phyloP scores from a whole-genome alignment of 2,329 filamentous ascomycete genomes.

The Diaporthe sp. region DNA sequence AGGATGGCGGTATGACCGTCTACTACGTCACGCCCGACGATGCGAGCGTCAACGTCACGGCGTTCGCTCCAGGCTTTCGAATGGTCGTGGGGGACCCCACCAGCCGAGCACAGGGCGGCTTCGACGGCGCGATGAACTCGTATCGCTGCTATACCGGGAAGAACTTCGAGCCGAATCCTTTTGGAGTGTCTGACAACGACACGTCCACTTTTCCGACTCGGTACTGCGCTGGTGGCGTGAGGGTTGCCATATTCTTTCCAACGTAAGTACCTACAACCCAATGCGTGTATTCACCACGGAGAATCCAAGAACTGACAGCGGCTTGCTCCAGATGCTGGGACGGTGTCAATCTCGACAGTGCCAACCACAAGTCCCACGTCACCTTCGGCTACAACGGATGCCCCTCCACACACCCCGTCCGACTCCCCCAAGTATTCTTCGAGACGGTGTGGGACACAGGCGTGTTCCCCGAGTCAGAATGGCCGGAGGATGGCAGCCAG shows the following conservation, averaged over 20 bases:
- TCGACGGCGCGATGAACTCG: slow-evolving; percentile 47
- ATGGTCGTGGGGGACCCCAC: slow-evolving; percentile 57
- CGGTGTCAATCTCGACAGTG: slow-evolving; percentile 63
- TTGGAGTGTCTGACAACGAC: slow-evolving; percentile 52
- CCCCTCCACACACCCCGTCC: slow-evolving; percentile 46
- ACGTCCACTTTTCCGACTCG: slow-evolving; percentile 52
- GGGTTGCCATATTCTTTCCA: slow-evolving; percentile 32
- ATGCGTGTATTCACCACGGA: fast-evolving
- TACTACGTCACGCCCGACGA: slow-evolving; percentile 50
- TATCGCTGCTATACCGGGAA: slow-evolving; percentile 56
- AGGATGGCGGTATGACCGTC: slow-evolving; percentile 54
- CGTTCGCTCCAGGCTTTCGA: slow-evolving; percentile 57
- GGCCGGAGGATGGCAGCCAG: slow-evolving; percentile 50
- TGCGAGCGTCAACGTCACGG: slow-evolving; percentile 47
- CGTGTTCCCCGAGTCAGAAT: slow-evolving; percentile 42
- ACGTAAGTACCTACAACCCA: neutral
- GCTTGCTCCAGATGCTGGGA: slow-evolving; percentile 63
- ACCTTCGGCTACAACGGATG: slow-evolving; percentile 59
- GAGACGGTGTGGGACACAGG: slow-evolving; percentile 48
- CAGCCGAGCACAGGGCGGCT: slow-evolving; percentile 48
- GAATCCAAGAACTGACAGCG: neutral
- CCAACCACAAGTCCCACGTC: slow-evolving; percentile 59
- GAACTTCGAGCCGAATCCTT: slow-evolving; percentile 42
- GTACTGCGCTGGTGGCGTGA: slow-evolving; percentile 55
- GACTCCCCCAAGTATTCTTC: slow-evolving; percentile 48